Evolutionary conservation across 116 monocot species (phyloP).

Genomic region (Zostera marina): DNA sequence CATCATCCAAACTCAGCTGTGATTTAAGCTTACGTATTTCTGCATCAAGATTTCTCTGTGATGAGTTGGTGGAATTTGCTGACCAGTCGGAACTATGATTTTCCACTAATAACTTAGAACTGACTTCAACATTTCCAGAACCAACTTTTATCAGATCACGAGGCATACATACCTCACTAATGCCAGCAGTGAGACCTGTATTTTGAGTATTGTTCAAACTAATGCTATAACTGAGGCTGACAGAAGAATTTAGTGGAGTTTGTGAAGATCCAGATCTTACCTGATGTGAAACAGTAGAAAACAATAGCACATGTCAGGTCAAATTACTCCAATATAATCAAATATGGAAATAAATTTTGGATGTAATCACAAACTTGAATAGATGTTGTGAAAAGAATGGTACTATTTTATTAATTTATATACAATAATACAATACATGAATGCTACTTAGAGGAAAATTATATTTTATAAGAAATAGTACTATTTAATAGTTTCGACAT

Average conservation of each 20-base stretch:
- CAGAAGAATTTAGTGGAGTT: neutral
- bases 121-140: conserved; percentile 32
- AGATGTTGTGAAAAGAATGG: no score
- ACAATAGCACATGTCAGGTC: neutral
- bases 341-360: no score
- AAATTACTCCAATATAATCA: no score
- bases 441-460: no score
- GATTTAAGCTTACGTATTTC: conserved; percentile 35
- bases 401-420: no score
- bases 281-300: conserved; percentile 4
- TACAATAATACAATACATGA: no score
- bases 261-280: conserved; percentile 7
- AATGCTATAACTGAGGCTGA: conserved; percentile 3
- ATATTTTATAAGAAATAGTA: no score
- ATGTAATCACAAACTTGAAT: no score
- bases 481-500: no score
- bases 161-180: neutral
- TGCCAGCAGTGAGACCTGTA: neutral
- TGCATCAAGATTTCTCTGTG: conserved; percentile 24
- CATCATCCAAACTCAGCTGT: conserved; percentile 60
- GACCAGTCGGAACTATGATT: neutral
- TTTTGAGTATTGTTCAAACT: conserved; percentile 1
- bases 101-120: conserved; percentile 11
- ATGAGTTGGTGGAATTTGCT: conserved; percentile 12
- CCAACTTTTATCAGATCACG: conserved; percentile 4